These are phyloP conservation scores for Yamadazyma jaroonii DNA, from an alignment of 1,139 yeast genomes.

Conservation along the genomic window DNA sequence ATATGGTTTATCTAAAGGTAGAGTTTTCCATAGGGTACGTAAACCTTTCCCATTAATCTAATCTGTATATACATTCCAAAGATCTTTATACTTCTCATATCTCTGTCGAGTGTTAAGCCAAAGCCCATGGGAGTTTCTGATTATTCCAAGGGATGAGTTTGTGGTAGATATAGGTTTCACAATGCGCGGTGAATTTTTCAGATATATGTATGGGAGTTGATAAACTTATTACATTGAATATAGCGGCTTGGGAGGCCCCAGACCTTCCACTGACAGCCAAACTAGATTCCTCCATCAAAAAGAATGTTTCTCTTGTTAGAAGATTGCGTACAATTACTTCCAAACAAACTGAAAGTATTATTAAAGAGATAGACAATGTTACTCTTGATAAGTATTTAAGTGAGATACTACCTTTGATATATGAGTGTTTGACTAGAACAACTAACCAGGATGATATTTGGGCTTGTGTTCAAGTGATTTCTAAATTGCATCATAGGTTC, in stretches of 20 bases:
- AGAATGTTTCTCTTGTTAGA: constrained; percentile 78
- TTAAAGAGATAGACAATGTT: constrained; percentile 61
- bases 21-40: constrained; percentile 63
- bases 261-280: constrained; percentile 24
- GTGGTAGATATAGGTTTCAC: too few relatives aligned
- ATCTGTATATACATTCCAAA: not conserved
- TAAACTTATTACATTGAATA: too few relatives aligned
- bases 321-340: constrained; percentile 58
- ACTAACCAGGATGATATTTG: constrained; percentile 56
- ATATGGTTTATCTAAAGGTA: constrained; percentile 72
- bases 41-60: constrained; percentile 13
- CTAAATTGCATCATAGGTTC: constrained; percentile 79
- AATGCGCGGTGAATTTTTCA: too few relatives aligned
- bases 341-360: constrained; percentile 34
- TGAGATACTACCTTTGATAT: constrained; percentile 62
- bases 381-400: constrained; percentile 75
- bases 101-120: too few relatives aligned
- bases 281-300: constrained; percentile 77
- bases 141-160: too few relatives aligned
- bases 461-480: constrained; percentile 66
- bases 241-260: constrained; percentile 55
- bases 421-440: constrained; percentile 60
- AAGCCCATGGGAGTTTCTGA: too few relatives aligned
- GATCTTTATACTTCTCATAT: not conserved
- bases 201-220: too few relatives aligned